Conservation (phyloP, 768 basidiomycete genomes). For the Lentinula boryana region DNA sequence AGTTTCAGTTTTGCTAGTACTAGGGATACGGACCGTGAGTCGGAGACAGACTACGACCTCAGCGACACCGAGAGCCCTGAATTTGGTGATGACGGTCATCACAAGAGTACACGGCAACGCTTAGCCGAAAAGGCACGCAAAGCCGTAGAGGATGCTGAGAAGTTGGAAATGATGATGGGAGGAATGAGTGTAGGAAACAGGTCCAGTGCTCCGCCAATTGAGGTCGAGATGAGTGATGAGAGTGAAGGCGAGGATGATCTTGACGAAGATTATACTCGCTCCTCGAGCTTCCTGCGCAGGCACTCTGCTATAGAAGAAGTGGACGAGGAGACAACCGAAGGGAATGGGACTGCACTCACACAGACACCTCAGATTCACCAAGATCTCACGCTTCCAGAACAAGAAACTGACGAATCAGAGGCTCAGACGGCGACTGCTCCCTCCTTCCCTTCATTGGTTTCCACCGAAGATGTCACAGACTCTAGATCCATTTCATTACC, state of each 20-base stretch:
- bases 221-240: conserved; percentile 74
- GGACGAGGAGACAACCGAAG: conserved; percentile 49
- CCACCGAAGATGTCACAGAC: background rate
- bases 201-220: conserved; percentile 54
- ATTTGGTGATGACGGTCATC: conserved; percentile 47
- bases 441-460: conserved; percentile 17
- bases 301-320: conserved; percentile 68
- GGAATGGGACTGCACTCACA: background rate
- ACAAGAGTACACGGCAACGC: conserved; percentile 57
- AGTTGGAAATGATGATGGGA: conserved; percentile 35
- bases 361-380: conserved; percentile 1
- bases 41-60: conserved; percentile 49
- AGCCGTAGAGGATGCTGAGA: conserved; percentile 53
- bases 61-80: conserved; percentile 41
- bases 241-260: conserved; percentile 63
- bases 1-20: conserved; percentile 79
- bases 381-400: conserved; percentile 9
- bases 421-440: conserved; percentile 32
- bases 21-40: conserved; percentile 48
- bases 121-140: conserved; percentile 65
- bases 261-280: conserved; percentile 29
- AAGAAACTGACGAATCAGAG: conserved; percentile 17
- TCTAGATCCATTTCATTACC: conserved; percentile 16
- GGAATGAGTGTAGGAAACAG: conserved; percentile 17
- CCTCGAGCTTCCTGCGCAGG: conserved; percentile 30